Conservation (phyloP, 2,329 filamentous ascomycete genomes). For the Fonsecaea pugnacius region DNA sequence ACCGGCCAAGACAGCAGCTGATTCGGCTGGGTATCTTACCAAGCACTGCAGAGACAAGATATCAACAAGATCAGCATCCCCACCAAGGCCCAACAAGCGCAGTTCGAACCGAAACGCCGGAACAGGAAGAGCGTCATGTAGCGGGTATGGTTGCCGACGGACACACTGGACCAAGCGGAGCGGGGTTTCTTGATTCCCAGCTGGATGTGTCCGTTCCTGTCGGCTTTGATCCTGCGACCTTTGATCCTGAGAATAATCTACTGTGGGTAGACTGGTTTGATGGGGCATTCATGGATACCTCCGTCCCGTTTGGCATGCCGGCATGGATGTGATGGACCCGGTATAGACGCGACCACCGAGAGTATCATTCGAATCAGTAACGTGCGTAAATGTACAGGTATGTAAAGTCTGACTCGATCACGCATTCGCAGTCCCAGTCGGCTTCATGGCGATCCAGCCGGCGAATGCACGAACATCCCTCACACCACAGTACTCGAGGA, state of each 20-base stretch:
- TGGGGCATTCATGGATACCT: slow-evolving; percentile 16
- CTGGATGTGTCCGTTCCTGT: not conserved
- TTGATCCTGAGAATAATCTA: slow-evolving; percentile 6
- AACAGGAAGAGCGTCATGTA: not conserved
- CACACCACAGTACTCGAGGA: not conserved
- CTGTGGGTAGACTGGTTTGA: slow-evolving; percentile 17
- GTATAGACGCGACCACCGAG: not conserved
- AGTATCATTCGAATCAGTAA: not conserved
- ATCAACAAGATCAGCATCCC: not conserved
- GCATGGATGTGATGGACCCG: slow-evolving; percentile 13
- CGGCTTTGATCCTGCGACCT: not conserved
- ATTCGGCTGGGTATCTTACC: slow-evolving; percentile 14
- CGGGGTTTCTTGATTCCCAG: not conserved
- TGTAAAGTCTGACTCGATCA: not conserved
- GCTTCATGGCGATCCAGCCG: not conserved
- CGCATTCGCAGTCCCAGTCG: not conserved
- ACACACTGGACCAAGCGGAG: not conserved
- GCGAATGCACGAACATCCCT: not conserved
- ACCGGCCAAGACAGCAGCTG: slow-evolving; percentile 16
- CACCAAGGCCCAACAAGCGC: not conserved
- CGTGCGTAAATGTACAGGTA: not conserved
- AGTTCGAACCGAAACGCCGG: not conserved
- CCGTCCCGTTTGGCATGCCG: slow-evolving; percentile 14
- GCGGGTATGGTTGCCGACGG: not conserved
- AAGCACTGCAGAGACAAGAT: not conserved